These are phyloP conservation scores for Meyerozyma elateridarum DNA, from an alignment of 1,139 yeast genomes.

Conservation along the genomic window DNA sequence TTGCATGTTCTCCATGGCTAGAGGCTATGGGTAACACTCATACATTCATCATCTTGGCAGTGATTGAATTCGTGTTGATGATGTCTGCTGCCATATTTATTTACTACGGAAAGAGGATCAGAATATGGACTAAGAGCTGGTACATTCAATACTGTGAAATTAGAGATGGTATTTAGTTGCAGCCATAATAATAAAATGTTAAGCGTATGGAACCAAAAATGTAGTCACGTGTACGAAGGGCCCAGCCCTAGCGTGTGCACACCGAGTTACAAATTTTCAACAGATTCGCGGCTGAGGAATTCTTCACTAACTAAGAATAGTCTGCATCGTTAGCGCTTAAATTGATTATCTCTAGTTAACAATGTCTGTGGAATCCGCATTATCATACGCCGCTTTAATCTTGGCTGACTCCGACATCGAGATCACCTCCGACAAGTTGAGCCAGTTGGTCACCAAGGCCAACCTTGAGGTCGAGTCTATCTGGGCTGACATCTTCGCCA, in stretches of 20 bases:
- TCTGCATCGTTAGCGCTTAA: constrained; percentile 62
- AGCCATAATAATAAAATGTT: background rate
- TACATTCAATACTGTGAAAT: constrained; percentile 21
- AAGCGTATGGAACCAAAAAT: background rate
- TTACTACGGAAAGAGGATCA: constrained; percentile 30
- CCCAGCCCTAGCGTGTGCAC: constrained; percentile 3
- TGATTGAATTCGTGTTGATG: constrained; percentile 25
- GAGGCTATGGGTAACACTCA: constrained; percentile 27
- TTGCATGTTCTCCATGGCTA: constrained; percentile 39
- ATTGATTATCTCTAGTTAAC: constrained; percentile 44
- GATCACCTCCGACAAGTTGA: constrained; percentile 72
- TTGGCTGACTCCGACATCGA: constrained; percentile 82
- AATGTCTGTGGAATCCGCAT: constrained; percentile 80
- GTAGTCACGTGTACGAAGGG: background rate
- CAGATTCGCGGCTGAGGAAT: background rate
- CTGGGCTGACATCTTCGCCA: constrained; percentile 81
- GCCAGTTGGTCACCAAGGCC: constrained; percentile 53
- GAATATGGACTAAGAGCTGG: constrained; percentile 32
- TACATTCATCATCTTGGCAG: constrained; percentile 34
- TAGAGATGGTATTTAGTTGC: constrained; percentile 14
- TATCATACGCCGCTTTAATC: constrained; percentile 85
- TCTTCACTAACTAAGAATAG: constrained; percentile 49
- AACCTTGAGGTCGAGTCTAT: constrained; percentile 49
- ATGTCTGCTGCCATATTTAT: constrained; percentile 25
- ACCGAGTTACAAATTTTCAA: constrained; percentile 3